These are phyloP conservation scores for Penicillium expansum DNA, from an alignment of 2,329 filamentous ascomycete genomes.

Conservation along the genomic window DNA sequence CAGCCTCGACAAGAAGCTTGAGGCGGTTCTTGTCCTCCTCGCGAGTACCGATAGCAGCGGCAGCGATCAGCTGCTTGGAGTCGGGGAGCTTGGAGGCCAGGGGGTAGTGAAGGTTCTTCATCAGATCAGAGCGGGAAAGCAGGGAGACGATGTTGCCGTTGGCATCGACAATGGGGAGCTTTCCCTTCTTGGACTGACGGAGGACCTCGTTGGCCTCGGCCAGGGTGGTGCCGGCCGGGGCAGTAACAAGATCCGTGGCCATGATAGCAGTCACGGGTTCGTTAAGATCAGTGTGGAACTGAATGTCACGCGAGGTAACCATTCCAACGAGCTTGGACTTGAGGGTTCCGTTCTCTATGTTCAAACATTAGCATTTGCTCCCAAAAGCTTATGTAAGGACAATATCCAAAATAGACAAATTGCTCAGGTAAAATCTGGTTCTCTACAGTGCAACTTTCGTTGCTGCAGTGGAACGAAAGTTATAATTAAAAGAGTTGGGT, in stretches of 20 bases:
- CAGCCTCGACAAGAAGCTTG: conserved; percentile 84
- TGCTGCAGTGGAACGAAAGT: conserved; percentile 99
- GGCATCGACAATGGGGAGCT: conserved; percentile 86
- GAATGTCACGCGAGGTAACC: conserved; percentile 95
- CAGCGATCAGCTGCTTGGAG: conserved; percentile 96
- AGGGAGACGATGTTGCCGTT: conserved; percentile 84
- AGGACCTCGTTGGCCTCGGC: conserved; percentile 89
- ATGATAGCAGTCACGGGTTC: conserved; percentile 84
- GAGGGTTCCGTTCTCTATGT: conserved; percentile 79
- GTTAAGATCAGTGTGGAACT: conserved; percentile 78
- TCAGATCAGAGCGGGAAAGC: conserved; percentile 90
- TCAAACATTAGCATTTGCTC: conserved; percentile 21
- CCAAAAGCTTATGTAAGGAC: conserved; percentile 4
- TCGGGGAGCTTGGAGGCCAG: conserved; percentile 92
- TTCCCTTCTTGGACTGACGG: conserved; percentile 95
- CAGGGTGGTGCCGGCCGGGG: conserved; percentile 75
- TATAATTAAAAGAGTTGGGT: conserved; percentile 66
- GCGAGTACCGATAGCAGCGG: conserved; percentile 91
- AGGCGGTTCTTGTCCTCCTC: conserved; percentile 88
- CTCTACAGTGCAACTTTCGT: conserved; percentile 83
- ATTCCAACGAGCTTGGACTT: conserved; percentile 96
- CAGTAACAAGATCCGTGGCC: conserved; percentile 92
- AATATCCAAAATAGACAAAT: conserved; percentile 9
- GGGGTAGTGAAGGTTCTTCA: conserved; percentile 97
- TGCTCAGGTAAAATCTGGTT: conserved; percentile 53